Percentiles rank a stretch among this genome's conserved stretches.
These are phyloP conservation scores for Globisporangium barbulae DNA, from an alignment of 352 stramenopile genomes.

Conservation along the genomic window DNA sequence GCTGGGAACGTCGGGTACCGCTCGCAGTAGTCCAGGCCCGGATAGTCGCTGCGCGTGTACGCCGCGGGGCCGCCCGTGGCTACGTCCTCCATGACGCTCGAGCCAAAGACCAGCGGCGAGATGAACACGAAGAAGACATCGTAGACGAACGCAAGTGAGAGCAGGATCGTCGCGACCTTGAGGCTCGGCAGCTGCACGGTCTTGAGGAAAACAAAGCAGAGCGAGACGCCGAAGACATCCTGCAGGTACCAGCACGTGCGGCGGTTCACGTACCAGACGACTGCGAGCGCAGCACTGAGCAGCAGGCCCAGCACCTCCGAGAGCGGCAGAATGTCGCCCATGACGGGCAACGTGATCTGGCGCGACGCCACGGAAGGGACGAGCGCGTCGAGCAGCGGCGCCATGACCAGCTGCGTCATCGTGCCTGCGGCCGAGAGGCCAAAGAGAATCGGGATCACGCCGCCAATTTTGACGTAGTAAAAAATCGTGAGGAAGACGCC, in stretches of 20 bases:
- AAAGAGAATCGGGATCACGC: conserved; percentile 68
- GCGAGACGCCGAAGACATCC: conserved; percentile 89
- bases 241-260: conserved; percentile 85
- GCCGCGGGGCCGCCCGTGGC: conserved; percentile 84
- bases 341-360: conserved; percentile 31
- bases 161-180: conserved; percentile 85
- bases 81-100: conserved; percentile 93
- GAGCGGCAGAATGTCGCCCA: conserved; percentile 37
- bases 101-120: conserved; percentile 85
- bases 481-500: conserved; percentile 63
- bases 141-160: conserved; percentile 92
- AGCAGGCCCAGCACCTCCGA: conserved; percentile 50
- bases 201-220: conserved; percentile 92
- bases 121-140: conserved; percentile 97
- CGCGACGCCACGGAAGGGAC: conserved; percentile 34
- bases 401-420: conserved; percentile 51
- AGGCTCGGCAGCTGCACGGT: conserved; percentile 91
- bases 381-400: conserved; percentile 31
- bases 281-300: conserved; percentile 29
- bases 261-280: conserved; percentile 64
- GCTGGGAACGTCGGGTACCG: conserved; percentile 54
- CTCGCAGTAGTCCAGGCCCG: conserved; percentile 73
- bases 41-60: conserved; percentile 63
- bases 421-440: conserved; percentile 45
- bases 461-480: conserved; percentile 65